A percentile compares a stretch with the other conserved stretches of the same genome.
These are phyloP conservation scores for Nannochloris sp. DNA, from an alignment of 139 green algal genomes.

Conservation along the genomic window DNA sequence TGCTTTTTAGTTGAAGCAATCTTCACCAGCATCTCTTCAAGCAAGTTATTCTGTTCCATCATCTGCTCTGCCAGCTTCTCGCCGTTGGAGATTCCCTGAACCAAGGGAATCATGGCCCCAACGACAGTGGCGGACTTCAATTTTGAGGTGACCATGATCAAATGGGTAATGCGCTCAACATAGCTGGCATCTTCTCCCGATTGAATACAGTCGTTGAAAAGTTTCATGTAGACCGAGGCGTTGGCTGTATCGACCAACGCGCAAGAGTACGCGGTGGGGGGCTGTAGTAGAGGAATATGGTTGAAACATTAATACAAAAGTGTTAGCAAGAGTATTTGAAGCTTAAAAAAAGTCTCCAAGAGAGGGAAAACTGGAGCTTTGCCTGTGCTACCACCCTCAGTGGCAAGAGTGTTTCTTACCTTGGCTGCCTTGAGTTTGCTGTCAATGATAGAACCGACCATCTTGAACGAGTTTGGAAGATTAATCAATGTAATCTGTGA, in stretches of 20 bases:
- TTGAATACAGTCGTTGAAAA: neutral
- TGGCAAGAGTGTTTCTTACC: too few species aligned
- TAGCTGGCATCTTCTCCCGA: neutral
- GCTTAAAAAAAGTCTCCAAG: neutral
- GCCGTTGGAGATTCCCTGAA: constrained; percentile 35
- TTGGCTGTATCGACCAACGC: neutral
- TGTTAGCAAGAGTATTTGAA: neutral
- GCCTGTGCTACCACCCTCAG: too few species aligned
- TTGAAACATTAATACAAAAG: neutral
- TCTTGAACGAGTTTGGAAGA: too few species aligned
- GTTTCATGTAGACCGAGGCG: neutral
- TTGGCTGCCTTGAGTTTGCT: too few species aligned
- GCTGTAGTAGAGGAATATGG: neutral
- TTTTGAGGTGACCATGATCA: constrained; percentile 1
- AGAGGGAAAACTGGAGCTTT: too few species aligned
- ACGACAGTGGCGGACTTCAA: constrained; percentile 1
- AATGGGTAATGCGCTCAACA: constrained; percentile 2
- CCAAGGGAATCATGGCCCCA: constrained; percentile 11
- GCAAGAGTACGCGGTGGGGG: neutral
- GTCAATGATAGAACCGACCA: too few species aligned
- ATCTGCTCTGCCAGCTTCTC: constrained; percentile 68
- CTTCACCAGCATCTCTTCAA: neutral
- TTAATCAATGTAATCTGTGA: too few species aligned
- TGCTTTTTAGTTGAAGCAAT: constrained; percentile 24
- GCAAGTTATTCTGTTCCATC: neutral